These are phyloP conservation scores for Castanea sativa DNA, from an alignment of 306 rosid genomes.

Conservation along the genomic window DNA sequence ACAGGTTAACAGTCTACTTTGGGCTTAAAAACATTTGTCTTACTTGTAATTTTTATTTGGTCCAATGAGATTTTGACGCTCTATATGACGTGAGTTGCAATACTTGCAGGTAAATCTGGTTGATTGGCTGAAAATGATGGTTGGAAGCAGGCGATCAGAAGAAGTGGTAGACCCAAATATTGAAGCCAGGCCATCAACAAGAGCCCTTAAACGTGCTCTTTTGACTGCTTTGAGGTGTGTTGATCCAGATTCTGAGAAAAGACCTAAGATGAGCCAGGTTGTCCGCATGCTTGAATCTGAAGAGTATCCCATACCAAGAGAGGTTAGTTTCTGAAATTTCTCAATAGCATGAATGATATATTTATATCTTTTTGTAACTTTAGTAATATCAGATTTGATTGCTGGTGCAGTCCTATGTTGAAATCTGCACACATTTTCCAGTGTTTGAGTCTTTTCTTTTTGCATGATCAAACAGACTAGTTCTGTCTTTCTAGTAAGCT, in stretches of 20 bases:
- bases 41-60: neutral
- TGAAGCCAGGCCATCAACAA: conserved; percentile 73
- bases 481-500: neutral
- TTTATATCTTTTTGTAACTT: neutral
- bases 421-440: neutral
- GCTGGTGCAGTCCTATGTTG: neutral
- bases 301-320: conserved; percentile 83
- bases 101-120: conserved; percentile 74
- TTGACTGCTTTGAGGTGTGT: conserved; percentile 91
- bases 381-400: neutral
- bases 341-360: neutral
- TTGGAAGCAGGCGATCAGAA: conserved; percentile 84
- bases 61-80: conserved; percentile 8
- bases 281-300: conserved; percentile 94
- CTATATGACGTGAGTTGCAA: conserved; percentile 10
- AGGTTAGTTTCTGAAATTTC: conserved; percentile 44
- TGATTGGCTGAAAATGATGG: conserved; percentile 95
- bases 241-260: conserved; percentile 90
- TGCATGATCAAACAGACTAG: neutral
- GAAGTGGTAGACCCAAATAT: conserved; percentile 90
- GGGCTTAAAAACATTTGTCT: neutral
- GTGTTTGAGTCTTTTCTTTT: neutral
- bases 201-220: conserved; percentile 82
- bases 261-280: conserved; percentile 93
- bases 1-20: neutral